These are phyloP conservation scores for Fragilaria radians DNA, from an alignment of 108 stramenopile genomes.

Conservation along the genomic window DNA sequence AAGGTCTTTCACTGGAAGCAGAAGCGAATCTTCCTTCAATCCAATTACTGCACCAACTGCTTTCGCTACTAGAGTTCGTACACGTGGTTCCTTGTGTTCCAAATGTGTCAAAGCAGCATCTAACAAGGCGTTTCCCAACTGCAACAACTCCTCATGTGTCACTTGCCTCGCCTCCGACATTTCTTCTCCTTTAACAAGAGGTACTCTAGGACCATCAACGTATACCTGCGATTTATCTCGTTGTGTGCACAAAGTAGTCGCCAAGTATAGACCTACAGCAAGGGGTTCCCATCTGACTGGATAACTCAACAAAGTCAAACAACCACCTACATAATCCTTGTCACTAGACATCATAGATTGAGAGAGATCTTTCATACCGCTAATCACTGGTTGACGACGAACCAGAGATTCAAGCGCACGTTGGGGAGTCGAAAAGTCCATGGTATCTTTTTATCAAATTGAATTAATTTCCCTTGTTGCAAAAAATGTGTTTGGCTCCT, in stretches of 20 bases:
- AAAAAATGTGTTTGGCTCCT: no score
- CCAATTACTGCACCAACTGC: constrained; percentile 54
- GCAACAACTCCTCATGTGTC: constrained; percentile 23
- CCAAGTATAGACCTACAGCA: constrained; percentile 68
- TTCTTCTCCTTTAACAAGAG: constrained; percentile 13
- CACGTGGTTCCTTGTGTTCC: constrained; percentile 75
- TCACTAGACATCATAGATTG: not conserved
- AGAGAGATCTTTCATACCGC: not conserved
- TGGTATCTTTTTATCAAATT: not conserved
- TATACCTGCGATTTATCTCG: constrained; percentile 35
- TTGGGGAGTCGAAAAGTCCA: constrained; percentile 2
- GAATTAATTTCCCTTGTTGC: no score
- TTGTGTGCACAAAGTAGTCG: constrained; percentile 39
- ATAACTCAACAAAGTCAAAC: not conserved
- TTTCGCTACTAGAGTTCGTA: constrained; percentile 74
- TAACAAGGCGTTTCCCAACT: constrained; percentile 40
- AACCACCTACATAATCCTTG: not conserved
- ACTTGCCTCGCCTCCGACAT: not conserved
- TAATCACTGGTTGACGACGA: constrained; percentile 1
- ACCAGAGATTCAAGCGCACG: constrained; percentile 11
- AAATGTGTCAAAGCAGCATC: constrained; percentile 40
- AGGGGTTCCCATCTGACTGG: constrained; percentile 69
- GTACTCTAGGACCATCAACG: constrained; percentile 81
- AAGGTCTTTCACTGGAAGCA: constrained; percentile 29
- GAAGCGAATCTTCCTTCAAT: constrained; percentile 25